Conservation (phyloP, 2,329 filamentous ascomycete species). For the Lasiodiplodia sp. region DNA sequence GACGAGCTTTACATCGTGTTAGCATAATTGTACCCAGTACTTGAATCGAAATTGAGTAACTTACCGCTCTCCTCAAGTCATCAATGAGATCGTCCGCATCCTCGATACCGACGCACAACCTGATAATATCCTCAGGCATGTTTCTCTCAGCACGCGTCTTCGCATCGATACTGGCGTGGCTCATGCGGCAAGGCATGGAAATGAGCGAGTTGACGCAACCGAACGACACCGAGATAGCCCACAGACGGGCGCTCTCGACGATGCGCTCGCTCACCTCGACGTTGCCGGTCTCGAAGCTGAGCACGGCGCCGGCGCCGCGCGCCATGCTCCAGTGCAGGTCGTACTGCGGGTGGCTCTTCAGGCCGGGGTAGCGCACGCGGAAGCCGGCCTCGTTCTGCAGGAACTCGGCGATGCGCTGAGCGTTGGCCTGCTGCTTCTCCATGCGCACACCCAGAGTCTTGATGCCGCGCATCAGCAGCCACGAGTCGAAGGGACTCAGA, state of each 20-base stretch:
- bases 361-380: constrained; percentile 90
- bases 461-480: constrained; percentile 91
- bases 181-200: constrained; percentile 99
- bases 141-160: constrained; percentile 87
- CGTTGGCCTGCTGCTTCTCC: constrained; percentile 97
- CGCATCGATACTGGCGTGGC: constrained; percentile 95
- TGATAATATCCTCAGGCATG: constrained; percentile 96
- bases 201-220: constrained; percentile 98
- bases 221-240: constrained; percentile 96
- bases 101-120: constrained; percentile 95
- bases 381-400: constrained; percentile 85
- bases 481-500: constrained; percentile 92
- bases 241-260: constrained; percentile 89
- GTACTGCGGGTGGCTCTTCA: constrained; percentile 95
- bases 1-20: constrained; percentile 64
- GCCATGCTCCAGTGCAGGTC: constrained; percentile 96
- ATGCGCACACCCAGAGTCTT: constrained; percentile 98
- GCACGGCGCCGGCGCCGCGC: constrained; percentile 88
- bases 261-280: constrained; percentile 84
- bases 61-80: constrained; percentile 87
- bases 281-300: constrained; percentile 96
- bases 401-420: constrained; percentile 89
- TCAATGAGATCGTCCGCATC: constrained; percentile 91
- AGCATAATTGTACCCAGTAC: constrained; percentile 17
- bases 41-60: constrained; percentile 48